Base-by-base conservation (phyloP, 1,284 basidiomycete genomes). In the Cryptococcus floricola region DNA sequence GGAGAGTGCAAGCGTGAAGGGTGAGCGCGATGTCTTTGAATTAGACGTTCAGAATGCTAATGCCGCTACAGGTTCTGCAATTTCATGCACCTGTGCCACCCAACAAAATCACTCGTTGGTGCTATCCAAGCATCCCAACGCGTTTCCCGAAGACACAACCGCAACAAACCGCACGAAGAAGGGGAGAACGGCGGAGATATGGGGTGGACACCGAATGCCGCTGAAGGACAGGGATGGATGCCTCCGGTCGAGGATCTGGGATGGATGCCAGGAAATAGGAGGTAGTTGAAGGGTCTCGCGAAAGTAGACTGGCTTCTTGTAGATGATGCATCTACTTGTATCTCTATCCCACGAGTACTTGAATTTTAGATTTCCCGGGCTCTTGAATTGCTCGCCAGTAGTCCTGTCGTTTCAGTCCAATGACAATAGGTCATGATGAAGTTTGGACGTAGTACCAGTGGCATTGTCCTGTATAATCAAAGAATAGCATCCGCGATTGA, bases 1-100 rank as follows among this genome's bases (percentile, higher is more conserved):
- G 94, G 95, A 10, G 92, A 98, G 78, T 95, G 92, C 74, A 93
- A 93, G 69, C 85, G 92, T 52, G 92, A 92, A 52, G 93, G 93
- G 76, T 77, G 63, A 74, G 77, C 73, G 77, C 73, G 5, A 13
- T 43, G 34, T 42, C 43, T 42, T 4, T 47, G 39, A 25, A 3
- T 9, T 13, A 18, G 8, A 43, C n/a, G n/a, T 19, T 27, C n/a
- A 27, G 27, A 46, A 39, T 46, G 38, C 47, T 48, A 19, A 49
- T 13, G 37, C 47, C 31, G 18, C 10, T 9, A 39, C 63, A 77
- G 76, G 23, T 77, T 97, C 79, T 99, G 95, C 80, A 99, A 99
- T 78, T 99, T 98, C 73, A 97, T 98, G 93, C 95, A 98, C 79
- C 80, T 98, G 27, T 85, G 91, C 27, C 83, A 92, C 39, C 89